phyloP scores from a whole-genome alignment of 2,329 filamentous ascomycete species.

The Calonectria leucothoes region DNA sequence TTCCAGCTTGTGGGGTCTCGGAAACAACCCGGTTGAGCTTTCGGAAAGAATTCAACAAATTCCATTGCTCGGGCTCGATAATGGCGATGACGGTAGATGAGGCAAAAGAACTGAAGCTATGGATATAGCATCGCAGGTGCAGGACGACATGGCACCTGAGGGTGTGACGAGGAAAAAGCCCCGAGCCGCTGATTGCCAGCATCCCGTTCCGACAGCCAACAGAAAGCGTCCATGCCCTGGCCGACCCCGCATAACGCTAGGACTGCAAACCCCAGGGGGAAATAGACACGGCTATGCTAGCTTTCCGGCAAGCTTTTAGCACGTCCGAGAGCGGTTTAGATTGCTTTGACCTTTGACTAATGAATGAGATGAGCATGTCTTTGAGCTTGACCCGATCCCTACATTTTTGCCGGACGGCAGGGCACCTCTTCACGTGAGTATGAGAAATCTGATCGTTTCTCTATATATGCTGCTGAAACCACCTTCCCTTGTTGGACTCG shows the following conservation, averaged over 20 bases:
- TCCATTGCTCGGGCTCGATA: background rate
- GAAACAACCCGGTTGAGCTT: background rate
- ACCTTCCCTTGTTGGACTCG: background rate
- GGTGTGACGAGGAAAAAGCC: background rate
- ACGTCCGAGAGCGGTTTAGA: background rate
- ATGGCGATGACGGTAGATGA: too few relatives aligned
- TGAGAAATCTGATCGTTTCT: background rate
- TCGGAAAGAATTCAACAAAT: background rate
- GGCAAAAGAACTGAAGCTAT: background rate
- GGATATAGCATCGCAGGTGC: background rate
- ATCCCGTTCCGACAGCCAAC: background rate
- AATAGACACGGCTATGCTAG: background rate
- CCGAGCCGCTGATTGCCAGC: background rate
- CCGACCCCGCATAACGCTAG: background rate
- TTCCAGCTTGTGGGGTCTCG: background rate
- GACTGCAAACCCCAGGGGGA: background rate
- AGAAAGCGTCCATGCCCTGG: background rate
- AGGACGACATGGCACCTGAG: too few relatives aligned
- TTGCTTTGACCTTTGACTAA: background rate
- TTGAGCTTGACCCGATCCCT: background rate
- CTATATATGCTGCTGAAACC: background rate
- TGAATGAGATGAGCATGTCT: constrained; percentile 3
- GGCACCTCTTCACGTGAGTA: background rate
- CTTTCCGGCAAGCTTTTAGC: background rate
- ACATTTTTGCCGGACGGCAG: background rate